Evolutionary conservation across 441 rosid genomes (phyloP), one percentile per base, ranked within the genome.

Genomic region (Corymbia citriodora): DNA sequence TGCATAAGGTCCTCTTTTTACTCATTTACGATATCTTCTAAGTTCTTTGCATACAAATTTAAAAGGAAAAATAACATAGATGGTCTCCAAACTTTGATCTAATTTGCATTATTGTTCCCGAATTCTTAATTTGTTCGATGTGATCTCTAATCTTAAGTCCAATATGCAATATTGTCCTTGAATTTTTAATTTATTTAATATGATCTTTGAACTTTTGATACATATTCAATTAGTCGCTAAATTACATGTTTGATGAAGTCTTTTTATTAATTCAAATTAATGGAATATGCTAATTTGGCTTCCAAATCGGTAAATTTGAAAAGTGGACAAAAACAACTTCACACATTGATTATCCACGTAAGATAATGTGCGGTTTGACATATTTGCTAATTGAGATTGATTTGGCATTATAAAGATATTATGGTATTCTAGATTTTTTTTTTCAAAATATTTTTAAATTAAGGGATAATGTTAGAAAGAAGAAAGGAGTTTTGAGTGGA

Each of bases 31-130:
- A 4, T 45, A 31, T 68, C 2, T 68, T 23, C 79, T 31, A 31
- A 31, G 8, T 68, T 33, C 23, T 68, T 68, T 31, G 79, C 79
- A 31, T 1, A 16, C 31, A 17, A 17, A 31, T 31, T 31, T 68
- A 16, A 68, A 17, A 2, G 5, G 36, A 0, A 65, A 14, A 14
- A 3, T 14, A 5, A n/a, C 5, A 65, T 0, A 3, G 0, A 65
- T 65, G 5, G 3, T 7, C 4, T 29, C 5, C n/a, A 0, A 65
- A 65, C 31, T 65, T 65, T 65, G 10, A 65, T 29, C 13, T 29
- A 16, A 65, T 29, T 13, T 29, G 0, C 4, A 7, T 14, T n/a
- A 10, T 2, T 2, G 4, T 65, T 29, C 15, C 31, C 14, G 4
- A 14, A 7, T 4, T n/a, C n/a, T 65, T 65, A 7, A 65, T 65